Evolutionary conservation across 495 filamentous ascomycete genomes (phyloP), one percentile per base, ranked within the genome.

Genomic region (Echria macrotheca): DNA sequence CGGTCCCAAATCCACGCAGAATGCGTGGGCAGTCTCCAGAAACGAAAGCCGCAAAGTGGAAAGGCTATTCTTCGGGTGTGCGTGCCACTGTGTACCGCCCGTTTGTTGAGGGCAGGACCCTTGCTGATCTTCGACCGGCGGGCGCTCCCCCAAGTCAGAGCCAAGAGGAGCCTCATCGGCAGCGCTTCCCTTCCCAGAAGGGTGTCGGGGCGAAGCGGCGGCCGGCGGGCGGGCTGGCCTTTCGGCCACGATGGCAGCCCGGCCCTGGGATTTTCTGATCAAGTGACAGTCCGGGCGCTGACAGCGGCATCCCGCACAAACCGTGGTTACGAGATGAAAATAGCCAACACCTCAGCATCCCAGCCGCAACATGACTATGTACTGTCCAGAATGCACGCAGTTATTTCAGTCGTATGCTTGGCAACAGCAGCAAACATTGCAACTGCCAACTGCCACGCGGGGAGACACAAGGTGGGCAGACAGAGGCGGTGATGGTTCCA

Each of bases 241-340:
- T 44, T 35, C 17, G 23, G 44, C 31, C 44, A 46, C 44, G 8
- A 41, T 17, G 18, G 14, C 18, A 24, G 38, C 19, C 38, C 7
- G 25, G 22, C n/a, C 25, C 11, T 28, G n/a, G 18, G n/a, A n/a
- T 50, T 22, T 44, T 36, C 28, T 28, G 39, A 35, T 50, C 48
- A 50, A 50, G 39, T 50, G 48, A 50, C 48, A 22, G 29, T 22
- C 29, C 44, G 44, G 44, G 44, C 44, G 44, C 44, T 36, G 44
- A 33, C 44, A 31, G 31, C 36, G 14, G 44, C 24, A 32, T 46
- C 44, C 44, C 44, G 31, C 44, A 32, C 44, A 32, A 14, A 19
- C 19, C 31, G 8, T 5, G 19, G 23, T 46, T 46, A 46, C 44
- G 44, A 22, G 31, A 46, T 46, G 44, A 12, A 46, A 46, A 46